phyloP scores from a whole-genome alignment of 768 basidiomycete genomes.

The Naganishia friedmannii region DNA sequence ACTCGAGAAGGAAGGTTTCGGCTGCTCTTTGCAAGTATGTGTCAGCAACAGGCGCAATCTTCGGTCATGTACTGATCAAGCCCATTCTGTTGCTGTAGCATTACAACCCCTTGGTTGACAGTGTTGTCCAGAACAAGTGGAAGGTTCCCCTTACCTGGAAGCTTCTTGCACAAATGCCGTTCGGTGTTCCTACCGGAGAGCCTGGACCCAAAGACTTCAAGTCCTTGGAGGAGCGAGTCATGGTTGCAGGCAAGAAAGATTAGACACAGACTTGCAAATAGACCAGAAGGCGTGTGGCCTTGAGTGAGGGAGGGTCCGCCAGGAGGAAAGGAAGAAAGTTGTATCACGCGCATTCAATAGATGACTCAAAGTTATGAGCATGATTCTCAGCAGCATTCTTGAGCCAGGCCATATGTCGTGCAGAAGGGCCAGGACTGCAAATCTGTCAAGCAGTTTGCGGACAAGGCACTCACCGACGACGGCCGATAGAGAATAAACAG shows the following conservation, averaged over 20 bases:
- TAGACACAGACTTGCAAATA: not conserved
- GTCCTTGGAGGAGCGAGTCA: slow-evolving; percentile 50
- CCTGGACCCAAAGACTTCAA: slow-evolving; percentile 45
- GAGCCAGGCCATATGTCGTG: too few species aligned
- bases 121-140: slow-evolving; percentile 32
- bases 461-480: too few species aligned
- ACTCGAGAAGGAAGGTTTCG: slow-evolving; percentile 49
- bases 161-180: slow-evolving; percentile 47
- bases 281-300: not conserved
- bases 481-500: too few species aligned
- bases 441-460: too few species aligned
- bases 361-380: not conserved
- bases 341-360: slow-evolving; percentile 1
- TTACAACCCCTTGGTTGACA: slow-evolving; percentile 40
- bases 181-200: slow-evolving; percentile 46
- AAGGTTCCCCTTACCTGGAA: slow-evolving; percentile 35
- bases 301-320: not conserved
- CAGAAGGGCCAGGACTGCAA: too few species aligned
- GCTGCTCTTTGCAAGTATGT: slow-evolving; percentile 43
- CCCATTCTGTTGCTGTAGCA: slow-evolving; percentile 29
- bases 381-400: not conserved
- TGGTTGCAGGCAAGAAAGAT: slow-evolving; percentile 36
- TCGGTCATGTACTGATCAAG: not conserved
- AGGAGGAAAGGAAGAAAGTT: not conserved
- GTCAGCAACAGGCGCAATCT: too few species aligned